A percentile compares a stretch with the other conserved stretches of the same genome.
These are phyloP conservation scores for Zygotorulaspora florentina DNA, from an alignment of 805 yeast species.

Conservation along the genomic window DNA sequence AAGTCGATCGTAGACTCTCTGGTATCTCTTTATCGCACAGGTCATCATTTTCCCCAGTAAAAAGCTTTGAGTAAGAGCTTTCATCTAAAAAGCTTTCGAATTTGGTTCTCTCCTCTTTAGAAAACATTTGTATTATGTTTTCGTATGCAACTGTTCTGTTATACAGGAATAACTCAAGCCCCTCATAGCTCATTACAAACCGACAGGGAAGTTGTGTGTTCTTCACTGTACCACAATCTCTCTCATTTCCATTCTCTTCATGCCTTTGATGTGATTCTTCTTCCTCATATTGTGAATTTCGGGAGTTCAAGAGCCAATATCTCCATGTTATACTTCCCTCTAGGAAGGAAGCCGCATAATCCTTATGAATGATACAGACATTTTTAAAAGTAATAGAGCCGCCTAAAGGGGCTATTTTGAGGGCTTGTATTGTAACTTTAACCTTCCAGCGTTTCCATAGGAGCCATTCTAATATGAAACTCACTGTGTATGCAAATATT, in stretches of 20 bases:
- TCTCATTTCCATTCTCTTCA: slow-evolving; percentile 17
- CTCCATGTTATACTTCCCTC: slow-evolving; percentile 83
- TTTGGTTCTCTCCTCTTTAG: slow-evolving; percentile 22
- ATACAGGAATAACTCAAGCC: slow-evolving; percentile 78
- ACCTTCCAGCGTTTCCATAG: slow-evolving; percentile 63
- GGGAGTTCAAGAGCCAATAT: slow-evolving; percentile 65
- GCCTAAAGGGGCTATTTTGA: slow-evolving; percentile 73
- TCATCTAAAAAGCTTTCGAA: slow-evolving; percentile 22
- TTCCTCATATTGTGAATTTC: slow-evolving; percentile 27
- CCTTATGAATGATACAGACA: slow-evolving; percentile 64
- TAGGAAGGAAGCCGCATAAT: slow-evolving; percentile 65
- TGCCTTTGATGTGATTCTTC: slow-evolving; percentile 1
- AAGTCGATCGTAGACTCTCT: slow-evolving; percentile 10
- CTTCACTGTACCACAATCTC: slow-evolving; percentile 15
- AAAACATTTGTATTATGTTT: slow-evolving; percentile 42
- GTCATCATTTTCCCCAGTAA: slow-evolving; percentile 15
- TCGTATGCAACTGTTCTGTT: slow-evolving; percentile 80
- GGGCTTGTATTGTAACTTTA: slow-evolving; percentile 62
- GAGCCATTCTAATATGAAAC: slow-evolving; percentile 46
- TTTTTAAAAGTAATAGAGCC: slow-evolving; percentile 80
- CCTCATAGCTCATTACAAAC: slow-evolving; percentile 57
- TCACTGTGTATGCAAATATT: slow-evolving; percentile 55
- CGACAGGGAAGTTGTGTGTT: slow-evolving; percentile 54
- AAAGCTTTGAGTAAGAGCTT: slow-evolving; percentile 16
- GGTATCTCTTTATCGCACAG: slow-evolving; percentile 8